Conservation (phyloP, 2,329 filamentous ascomycete species). For the Aureobasidium sp. region DNA sequence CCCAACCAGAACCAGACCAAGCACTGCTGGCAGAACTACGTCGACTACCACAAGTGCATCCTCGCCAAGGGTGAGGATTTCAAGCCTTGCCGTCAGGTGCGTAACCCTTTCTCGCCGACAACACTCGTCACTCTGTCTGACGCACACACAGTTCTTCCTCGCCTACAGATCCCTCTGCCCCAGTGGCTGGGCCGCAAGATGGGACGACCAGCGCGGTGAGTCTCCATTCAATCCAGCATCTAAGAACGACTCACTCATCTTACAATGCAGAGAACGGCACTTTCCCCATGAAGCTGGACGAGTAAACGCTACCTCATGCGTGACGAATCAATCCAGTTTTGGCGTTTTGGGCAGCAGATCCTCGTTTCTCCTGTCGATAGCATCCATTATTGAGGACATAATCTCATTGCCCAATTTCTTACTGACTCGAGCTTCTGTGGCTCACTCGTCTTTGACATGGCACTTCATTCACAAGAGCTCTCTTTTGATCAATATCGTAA, state of each 20-base stretch:
- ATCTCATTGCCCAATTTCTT: neutral
- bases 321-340: slow-evolving; percentile 1
- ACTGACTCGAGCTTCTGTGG: neutral
- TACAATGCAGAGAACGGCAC: slow-evolving; percentile 43
- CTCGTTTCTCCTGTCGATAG: slow-evolving; percentile 9
- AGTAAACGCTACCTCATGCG: slow-evolving; percentile 26
- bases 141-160: slow-evolving; percentile 67
- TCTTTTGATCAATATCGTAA: no score
- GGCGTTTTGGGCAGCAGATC: neutral
- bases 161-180: slow-evolving; percentile 98
- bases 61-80: slow-evolving; percentile 98
- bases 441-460: neutral
- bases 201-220: slow-evolving; percentile 95
- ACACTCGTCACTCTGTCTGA: neutral
- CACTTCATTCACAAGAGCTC: neutral
- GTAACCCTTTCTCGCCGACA: slow-evolving; percentile 14
- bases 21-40: slow-evolving; percentile 99
- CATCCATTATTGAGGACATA: slow-evolving; percentile 10
- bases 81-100: slow-evolving; percentile 90
- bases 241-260: neutral
- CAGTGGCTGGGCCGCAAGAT: slow-evolving; percentile 84
- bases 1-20: slow-evolving; percentile 97
- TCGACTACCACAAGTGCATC: slow-evolving; percentile 99
- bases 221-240: neutral
- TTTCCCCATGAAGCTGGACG: slow-evolving; percentile 45